Evolutionary conservation across 2,329 filamentous ascomycete species (phyloP), one percentile per base, ranked within the genome.

Genomic region (Phoma sp.): DNA sequence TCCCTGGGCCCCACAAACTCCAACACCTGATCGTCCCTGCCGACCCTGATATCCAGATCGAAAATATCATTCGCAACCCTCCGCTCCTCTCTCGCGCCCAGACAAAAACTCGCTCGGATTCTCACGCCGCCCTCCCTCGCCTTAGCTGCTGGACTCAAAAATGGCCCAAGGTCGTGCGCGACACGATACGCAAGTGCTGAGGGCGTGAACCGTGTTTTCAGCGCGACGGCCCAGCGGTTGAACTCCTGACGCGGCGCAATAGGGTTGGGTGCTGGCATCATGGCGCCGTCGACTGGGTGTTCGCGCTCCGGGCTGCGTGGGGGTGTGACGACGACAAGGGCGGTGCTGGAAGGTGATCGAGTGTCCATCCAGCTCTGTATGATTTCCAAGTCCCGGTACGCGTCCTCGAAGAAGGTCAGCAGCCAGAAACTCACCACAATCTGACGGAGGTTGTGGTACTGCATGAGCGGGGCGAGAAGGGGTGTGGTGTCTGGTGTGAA

Each of bases 31-130:
- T 77, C 73, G 20, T 67, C 65, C 54, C 42, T 67, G 0, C 77
- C 78, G 40, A 81, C 64, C n/a, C 64, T 47, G 2, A 81, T 62
- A 56, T 81, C 78, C 28, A 80, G 42, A 61, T 81, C 78, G 26
- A 80, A 80, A 6, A 80, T 77, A 15, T 78, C 78, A 36, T 64
- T 71, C 4, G 67, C 69, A 20, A 47, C 54, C 15, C 63, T 47
- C 14, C 51, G 33, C 2, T 69, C 62, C 0, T 61, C 69, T 11
- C 62, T 56, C 2, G 66, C 64, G 0, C 78, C 78, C 0, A 81
- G 55, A 49, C 77, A 79, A 36, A 81, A 80, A 45, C 77, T 78
- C 5, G 76, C 78, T 29, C 78, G 54, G 0, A 81, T 74, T n/a
- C 73, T 67, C 7, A 80, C 74, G 14, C 78, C 78, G 0, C 75